Evolutionary conservation across 129 eudicot species (phyloP).

Genomic region (Daucus carota): DH1_v3.0 NC_030383.2:8468501-8469000

Average conservation of each 20-base stretch:
- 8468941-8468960: not conserved
- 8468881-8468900: slow-evolving; percentile 9
- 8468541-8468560: too few species aligned
- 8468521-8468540: too few species aligned
- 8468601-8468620: too few species aligned
- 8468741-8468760: not conserved
- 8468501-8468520: too few species aligned
- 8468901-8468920: too few species aligned
- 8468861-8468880: not conserved
- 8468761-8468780: not conserved
- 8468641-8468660: too few species aligned
- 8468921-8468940: not conserved
- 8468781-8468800: not conserved
- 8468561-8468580: too few species aligned
- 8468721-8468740: not conserved
- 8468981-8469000: not conserved
- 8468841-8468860: slow-evolving; percentile 16
- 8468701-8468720: too few species aligned
- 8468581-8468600: too few species aligned
- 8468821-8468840: slow-evolving; percentile 23
- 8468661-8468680: too few species aligned
- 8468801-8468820: slow-evolving; percentile 16
- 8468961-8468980: not conserved
- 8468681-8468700: too few species aligned
- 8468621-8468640: too few species aligned